These are phyloP conservation scores for Talaromyces liani DNA, from an alignment of 495 filamentous ascomycete species.

Conservation along the genomic window DNA sequence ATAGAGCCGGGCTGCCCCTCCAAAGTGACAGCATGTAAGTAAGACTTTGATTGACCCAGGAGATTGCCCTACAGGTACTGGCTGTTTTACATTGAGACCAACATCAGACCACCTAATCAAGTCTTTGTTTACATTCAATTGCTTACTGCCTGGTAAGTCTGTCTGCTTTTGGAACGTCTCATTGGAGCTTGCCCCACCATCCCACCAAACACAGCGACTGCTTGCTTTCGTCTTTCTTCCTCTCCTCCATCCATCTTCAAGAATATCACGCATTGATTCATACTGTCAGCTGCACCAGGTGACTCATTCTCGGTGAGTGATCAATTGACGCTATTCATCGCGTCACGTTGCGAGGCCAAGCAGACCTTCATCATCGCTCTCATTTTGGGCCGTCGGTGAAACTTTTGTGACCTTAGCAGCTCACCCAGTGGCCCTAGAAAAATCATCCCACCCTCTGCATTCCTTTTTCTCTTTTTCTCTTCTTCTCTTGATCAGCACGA, in stretches of 20 bases:
- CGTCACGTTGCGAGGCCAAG: neutral
- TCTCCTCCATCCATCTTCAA: neutral
- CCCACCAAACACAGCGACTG: slow-evolving; percentile 7
- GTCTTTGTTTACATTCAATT: neutral
- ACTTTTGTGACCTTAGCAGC: slow-evolving; percentile 23
- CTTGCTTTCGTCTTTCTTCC: neutral
- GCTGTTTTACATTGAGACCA: neutral
- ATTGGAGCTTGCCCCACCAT: slow-evolving; percentile 8
- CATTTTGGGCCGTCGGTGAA: slow-evolving; percentile 46
- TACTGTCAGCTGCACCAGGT: neutral
- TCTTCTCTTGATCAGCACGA: neutral
- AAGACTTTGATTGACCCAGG: too few species aligned
- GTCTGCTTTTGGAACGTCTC: neutral
- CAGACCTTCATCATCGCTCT: slow-evolving; percentile 20
- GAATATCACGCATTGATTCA: neutral
- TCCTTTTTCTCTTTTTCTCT: slow-evolving; percentile 15
- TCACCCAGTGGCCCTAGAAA: slow-evolving; percentile 5
- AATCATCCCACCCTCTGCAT: slow-evolving; percentile 11
- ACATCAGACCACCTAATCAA: neutral
- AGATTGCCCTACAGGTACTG: neutral
- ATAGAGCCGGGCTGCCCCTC: neutral
- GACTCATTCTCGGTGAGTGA: slow-evolving; percentile 5
- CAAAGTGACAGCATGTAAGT: neutral
- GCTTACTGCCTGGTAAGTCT: neutral
- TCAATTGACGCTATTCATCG: slow-evolving; percentile 5